phyloP scores from a whole-genome alignment of 345 rosid genomes.

The Populus pruinosa region DNA sequence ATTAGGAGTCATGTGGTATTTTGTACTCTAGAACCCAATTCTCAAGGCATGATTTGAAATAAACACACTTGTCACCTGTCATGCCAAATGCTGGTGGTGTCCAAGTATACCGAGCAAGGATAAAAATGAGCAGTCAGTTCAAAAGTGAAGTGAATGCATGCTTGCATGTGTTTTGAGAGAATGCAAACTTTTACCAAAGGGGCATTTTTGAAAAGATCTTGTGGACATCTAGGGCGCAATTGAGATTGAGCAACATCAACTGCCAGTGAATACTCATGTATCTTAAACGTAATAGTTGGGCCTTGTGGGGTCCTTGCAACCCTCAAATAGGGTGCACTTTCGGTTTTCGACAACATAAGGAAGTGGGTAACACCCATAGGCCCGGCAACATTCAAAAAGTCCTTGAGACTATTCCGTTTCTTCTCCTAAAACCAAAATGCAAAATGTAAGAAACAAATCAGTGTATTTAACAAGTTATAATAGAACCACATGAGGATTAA shows the following conservation, averaged over 20 bases:
- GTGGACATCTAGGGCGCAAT: slow-evolving; percentile 82
- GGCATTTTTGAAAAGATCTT: slow-evolving; percentile 77
- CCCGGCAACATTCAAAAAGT: slow-evolving; percentile 86
- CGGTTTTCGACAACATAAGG: slow-evolving; percentile 77
- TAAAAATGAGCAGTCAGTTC: neutral
- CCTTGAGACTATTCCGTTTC: slow-evolving; percentile 74
- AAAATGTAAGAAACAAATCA: neutral
- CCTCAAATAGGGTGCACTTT: slow-evolving; percentile 56
- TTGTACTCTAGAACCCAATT: neutral
- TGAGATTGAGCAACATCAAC: slow-evolving; percentile 81
- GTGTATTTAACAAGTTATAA: neutral
- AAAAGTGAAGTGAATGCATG: neutral
- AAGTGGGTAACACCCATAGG: slow-evolving; percentile 98
- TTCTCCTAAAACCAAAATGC: slow-evolving; percentile 59
- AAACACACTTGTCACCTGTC: neutral
- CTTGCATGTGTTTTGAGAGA: neutral
- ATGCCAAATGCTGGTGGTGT: neutral
- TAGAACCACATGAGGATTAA: neutral
- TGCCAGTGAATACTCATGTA: slow-evolving; percentile 71
- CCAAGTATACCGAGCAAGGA: neutral
- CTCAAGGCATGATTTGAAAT: neutral
- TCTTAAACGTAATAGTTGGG: slow-evolving; percentile 81
- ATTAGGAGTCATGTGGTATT: neutral
- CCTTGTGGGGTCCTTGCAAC: slow-evolving; percentile 98
- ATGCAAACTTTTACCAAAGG: slow-evolving; percentile 59